Conservation (phyloP, 768 basidiomycete species). For the Exidia glandulosa region DNA sequence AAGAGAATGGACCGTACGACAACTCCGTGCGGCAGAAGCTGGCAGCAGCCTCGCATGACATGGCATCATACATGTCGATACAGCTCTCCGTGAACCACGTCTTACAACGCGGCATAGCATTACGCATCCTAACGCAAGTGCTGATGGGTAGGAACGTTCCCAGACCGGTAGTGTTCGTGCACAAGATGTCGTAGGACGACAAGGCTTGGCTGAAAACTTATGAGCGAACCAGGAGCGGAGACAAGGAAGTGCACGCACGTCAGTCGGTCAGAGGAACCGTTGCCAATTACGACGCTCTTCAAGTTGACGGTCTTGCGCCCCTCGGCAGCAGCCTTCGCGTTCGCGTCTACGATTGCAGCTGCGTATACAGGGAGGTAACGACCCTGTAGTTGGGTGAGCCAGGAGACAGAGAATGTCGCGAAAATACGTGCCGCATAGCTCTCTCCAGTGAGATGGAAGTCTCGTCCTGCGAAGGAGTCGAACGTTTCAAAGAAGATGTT, state of each 20-base stretch:
- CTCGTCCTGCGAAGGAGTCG: slow-evolving; percentile 52
- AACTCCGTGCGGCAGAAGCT: slow-evolving; percentile 52
- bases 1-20: slow-evolving; percentile 29
- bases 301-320: slow-evolving; percentile 52
- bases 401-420: neutral
- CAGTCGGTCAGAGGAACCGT: slow-evolving; percentile 9
- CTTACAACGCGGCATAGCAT: slow-evolving; percentile 43
- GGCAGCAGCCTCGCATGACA: slow-evolving; percentile 56
- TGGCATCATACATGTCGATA: slow-evolving; percentile 53
- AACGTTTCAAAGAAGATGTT: slow-evolving; percentile 69
- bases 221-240: neutral
- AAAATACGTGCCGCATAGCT: slow-evolving; percentile 36
- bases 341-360: slow-evolving; percentile 65
- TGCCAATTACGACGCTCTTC: slow-evolving; percentile 56
- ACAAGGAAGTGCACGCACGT: neutral
- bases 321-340: slow-evolving; percentile 36
- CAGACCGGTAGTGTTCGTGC: slow-evolving; percentile 5
- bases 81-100: slow-evolving; percentile 46
- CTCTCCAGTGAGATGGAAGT: slow-evolving; percentile 52
- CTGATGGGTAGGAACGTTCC: slow-evolving; percentile 5
- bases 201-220: slow-evolving; percentile 3
- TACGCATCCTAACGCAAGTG: slow-evolving; percentile 8
- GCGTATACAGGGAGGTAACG: slow-evolving; percentile 68
- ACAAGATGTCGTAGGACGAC: slow-evolving; percentile 9
- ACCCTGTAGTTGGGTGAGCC: slow-evolving; percentile 29